These are phyloP conservation scores for Quercus lobata DNA, from an alignment of 331 rosid genomes.

Conservation along the genomic window DNA sequence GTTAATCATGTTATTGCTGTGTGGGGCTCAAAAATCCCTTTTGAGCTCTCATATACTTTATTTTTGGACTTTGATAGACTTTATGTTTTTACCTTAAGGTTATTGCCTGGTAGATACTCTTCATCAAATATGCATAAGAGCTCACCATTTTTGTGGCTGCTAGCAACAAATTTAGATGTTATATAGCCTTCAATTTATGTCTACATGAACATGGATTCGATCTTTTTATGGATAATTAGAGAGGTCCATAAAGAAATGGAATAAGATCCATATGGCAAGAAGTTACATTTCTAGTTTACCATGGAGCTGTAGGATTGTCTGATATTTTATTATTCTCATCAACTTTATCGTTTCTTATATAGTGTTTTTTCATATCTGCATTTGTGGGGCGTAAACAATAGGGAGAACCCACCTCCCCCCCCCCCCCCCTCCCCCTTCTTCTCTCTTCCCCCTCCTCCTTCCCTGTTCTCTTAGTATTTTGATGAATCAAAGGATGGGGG, in stretches of 20 bases:
- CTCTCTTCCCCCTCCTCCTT: no score
- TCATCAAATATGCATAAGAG: neutral
- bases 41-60: neutral
- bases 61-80: neutral
- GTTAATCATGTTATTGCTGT: slow-evolving; percentile 1
- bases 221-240: neutral
- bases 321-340: no score
- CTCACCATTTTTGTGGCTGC: neutral
- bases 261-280: neutral
- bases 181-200: no score
- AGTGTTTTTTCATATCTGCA: no score
- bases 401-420: no score
- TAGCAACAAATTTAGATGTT: neutral
- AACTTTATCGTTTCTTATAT: no score
- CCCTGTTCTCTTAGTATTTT: no score
- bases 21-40: neutral
- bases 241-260: neutral
- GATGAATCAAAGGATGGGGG: no score
- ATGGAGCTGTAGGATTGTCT: neutral
- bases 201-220: no score
- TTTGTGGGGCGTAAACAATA: no score
- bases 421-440: no score
- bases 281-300: neutral
- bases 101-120: neutral
- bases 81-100: neutral